Percentiles rank a stretch among this genome's conserved stretches.
These are phyloP conservation scores for Boletus eberwhitei DNA, from an alignment of 768 basidiomycete species.

Conservation along the genomic window DNA sequence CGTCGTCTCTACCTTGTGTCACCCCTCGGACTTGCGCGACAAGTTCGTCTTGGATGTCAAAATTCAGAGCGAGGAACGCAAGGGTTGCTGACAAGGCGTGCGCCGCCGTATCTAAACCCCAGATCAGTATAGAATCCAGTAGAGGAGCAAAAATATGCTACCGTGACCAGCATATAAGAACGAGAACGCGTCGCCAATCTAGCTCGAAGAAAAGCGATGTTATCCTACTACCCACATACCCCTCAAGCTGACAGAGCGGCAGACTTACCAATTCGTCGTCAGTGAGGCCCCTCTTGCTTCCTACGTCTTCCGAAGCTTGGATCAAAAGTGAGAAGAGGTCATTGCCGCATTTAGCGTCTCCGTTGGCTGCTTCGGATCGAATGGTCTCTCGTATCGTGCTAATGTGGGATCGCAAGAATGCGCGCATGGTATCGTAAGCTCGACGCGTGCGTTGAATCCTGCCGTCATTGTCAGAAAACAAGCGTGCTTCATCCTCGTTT, in stretches of 20 bases:
- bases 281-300: constrained; percentile 11
- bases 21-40: constrained; percentile 27
- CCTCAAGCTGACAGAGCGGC: background rate
- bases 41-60: constrained; percentile 32
- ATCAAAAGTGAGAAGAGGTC: constrained; percentile 18
- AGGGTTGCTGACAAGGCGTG: constrained; percentile 31
- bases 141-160: constrained; percentile 9
- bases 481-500: background rate
- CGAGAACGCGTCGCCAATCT: constrained; percentile 52
- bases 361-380: background rate
- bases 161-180: constrained; percentile 59
- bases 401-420: constrained; percentile 18
- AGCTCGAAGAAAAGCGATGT: background rate
- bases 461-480: background rate
- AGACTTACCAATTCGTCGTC: constrained; percentile 17
- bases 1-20: constrained; percentile 15
- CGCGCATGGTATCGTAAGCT: constrained; percentile 17
- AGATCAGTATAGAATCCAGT: background rate
- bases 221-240: background rate
- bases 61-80: constrained; percentile 28
- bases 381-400: constrained; percentile 1
- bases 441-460: constrained; percentile 17
- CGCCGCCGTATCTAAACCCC: constrained; percentile 28
- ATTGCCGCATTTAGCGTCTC: background rate
- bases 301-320: constrained; percentile 14